phyloP scores from a whole-genome alignment of 1,284 basidiomycete genomes.

The Moesziomyces sp. region DNA sequence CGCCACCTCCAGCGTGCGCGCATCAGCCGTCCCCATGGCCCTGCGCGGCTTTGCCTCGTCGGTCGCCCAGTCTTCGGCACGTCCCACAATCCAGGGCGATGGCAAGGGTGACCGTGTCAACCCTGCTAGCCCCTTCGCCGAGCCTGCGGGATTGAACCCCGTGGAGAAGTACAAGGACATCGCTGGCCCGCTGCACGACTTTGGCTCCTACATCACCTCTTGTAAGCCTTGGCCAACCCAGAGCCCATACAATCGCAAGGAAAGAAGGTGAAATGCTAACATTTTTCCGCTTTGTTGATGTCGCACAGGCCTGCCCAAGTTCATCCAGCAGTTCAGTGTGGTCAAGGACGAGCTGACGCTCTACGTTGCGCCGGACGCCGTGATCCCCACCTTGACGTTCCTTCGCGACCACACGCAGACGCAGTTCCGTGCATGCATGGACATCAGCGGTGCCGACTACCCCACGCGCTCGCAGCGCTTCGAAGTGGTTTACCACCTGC shows the following conservation, averaged over 20 bases:
- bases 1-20: constrained; percentile 24
- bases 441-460: constrained; percentile 94
- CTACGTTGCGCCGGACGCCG: constrained; percentile 82
- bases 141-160: constrained; percentile 63
- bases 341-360: constrained; percentile 96
- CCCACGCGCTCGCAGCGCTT: constrained; percentile 93
- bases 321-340: constrained; percentile 66
- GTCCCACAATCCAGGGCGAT: constrained; percentile 37
- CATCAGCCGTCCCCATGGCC: constrained; percentile 20
- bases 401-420: constrained; percentile 95
- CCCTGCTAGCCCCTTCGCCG: constrained; percentile 55
- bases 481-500: constrained; percentile 95
- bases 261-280: neutral
- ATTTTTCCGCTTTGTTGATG: neutral
- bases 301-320: constrained; percentile 60
- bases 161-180: constrained; percentile 54
- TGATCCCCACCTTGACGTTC: constrained; percentile 89
- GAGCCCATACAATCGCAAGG: neutral
- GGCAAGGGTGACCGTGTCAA: constrained; percentile 63
- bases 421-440: constrained; percentile 92
- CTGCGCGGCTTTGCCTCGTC: constrained; percentile 31
- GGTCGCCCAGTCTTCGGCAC: constrained; percentile 17
- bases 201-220: constrained; percentile 64
- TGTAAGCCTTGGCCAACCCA: constrained; percentile 26
- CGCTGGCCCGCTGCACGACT: constrained; percentile 60